phyloP scores from a whole-genome alignment of 345 rosid species.

The Brassica napus region DNA sequence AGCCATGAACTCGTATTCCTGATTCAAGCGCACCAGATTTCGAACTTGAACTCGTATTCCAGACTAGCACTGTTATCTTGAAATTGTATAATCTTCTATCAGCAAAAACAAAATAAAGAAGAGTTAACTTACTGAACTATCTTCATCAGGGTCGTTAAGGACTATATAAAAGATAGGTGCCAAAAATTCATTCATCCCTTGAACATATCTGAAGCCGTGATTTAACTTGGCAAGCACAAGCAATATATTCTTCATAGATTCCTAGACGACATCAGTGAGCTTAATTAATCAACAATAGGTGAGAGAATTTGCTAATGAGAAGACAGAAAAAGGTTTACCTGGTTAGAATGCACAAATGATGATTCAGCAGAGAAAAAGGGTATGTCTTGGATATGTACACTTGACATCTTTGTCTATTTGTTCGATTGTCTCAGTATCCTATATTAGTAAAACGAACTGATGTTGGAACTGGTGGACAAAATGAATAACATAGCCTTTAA shows the following conservation, averaged over 20 bases:
- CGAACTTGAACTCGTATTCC: constrained; percentile 29
- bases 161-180: constrained; percentile 88
- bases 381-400: constrained; percentile 94
- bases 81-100: background rate
- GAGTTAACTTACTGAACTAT: constrained; percentile 62
- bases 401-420: constrained; percentile 96
- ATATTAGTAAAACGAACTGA: constrained; percentile 20
- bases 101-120: background rate
- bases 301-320: constrained; percentile 10
- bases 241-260: constrained; percentile 78
- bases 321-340: constrained; percentile 48
- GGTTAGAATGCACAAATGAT: constrained; percentile 69
- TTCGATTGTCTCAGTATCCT: constrained; percentile 90
- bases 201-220: constrained; percentile 98
- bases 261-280: constrained; percentile 55
- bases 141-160: constrained; percentile 82
- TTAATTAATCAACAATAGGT: constrained; percentile 10
- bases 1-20: constrained; percentile 50
- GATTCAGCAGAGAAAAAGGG: constrained; percentile 91
- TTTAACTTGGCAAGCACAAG: constrained; percentile 92
- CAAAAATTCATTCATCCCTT: constrained; percentile 98
- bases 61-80: background rate
- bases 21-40: constrained; percentile 63
- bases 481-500: constrained; percentile 6
- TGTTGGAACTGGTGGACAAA: background rate